These are phyloP conservation scores for Quercus aquifolioides DNA, from an alignment of 306 rosid species.

Conservation along the genomic window DNA sequence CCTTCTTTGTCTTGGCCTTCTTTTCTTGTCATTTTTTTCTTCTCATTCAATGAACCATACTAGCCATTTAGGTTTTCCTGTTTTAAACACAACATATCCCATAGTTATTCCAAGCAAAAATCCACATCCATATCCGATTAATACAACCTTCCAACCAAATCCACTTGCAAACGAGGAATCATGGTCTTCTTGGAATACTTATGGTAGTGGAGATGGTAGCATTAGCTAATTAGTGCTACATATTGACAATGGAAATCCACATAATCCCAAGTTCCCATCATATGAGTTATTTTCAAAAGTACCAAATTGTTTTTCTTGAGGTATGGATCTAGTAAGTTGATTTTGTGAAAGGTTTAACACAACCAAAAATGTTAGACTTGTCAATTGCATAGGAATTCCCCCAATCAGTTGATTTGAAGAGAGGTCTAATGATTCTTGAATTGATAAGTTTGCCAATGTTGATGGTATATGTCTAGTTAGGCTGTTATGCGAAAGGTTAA, in stretches of 20 bases:
- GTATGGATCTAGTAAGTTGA: constrained; percentile 23
- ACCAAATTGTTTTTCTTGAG: constrained; percentile 25
- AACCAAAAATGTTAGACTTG: constrained; percentile 13
- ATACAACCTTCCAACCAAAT: constrained; percentile 29
- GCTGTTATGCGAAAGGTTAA: constrained; percentile 31
- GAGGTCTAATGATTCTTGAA: constrained; percentile 35
- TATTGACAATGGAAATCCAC: constrained; percentile 34
- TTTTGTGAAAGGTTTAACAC: constrained; percentile 29
- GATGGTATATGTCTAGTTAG: constrained; percentile 31
- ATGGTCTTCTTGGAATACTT: neutral
- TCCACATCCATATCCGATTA: constrained; percentile 31
- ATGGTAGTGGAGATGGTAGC: neutral
- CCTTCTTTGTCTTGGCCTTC: neutral
- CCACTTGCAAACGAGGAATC: neutral
- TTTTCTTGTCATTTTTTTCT: neutral
- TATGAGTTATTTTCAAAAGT: constrained; percentile 34
- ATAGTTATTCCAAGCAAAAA: constrained; percentile 10
- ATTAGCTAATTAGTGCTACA: neutral
- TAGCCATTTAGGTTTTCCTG: neutral
- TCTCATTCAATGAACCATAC: neutral
- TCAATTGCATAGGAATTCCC: constrained; percentile 16
- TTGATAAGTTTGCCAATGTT: constrained; percentile 13
- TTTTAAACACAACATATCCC: constrained; percentile 12
- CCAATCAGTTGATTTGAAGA: constrained; percentile 20
- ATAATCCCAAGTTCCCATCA: constrained; percentile 20